Evolutionary conservation across 192 early-diverging fungal species (phyloP), one percentile per base, ranked within the genome.

Genomic region (Backusella tuberculispora): DNA sequence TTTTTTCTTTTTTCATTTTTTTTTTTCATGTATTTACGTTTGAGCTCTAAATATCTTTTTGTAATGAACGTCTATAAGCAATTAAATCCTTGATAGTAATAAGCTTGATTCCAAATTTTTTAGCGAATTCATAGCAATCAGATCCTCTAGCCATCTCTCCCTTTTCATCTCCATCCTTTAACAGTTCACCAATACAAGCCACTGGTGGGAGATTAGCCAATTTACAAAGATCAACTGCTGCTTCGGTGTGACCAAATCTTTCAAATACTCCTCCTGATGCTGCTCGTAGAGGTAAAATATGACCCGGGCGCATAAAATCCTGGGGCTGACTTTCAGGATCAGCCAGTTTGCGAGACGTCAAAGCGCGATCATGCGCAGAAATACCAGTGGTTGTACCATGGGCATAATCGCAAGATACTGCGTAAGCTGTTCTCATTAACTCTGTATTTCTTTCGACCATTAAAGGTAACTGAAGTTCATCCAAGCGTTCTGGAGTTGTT

Each of bases 401-500:
- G 7, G 88, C 84, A 38, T 92, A 94, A 75, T 99, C 97, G 6
- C 97, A 92, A 0, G 94, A 93, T 50, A 99, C 83, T 0, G 96
- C 97, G 79, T 98, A 99, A 12, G 96, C 95, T 21, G 98, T 99
- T 73, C 94, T 91, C 83, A 96, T 86, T 46, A 91, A 86, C 69
- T 99, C 98, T 7, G 93, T 89, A 84, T 95, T 98, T 70, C 94
- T 83, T 72, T 91, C 87, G 42, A 99, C 98, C 98, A 99, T 99
- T 68, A 98, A 81, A 24, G 97, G 97, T 40, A 99, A 80, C 1
- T 93, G 80, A 5, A 99, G 88, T 74, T 91, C 86, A 76, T 97
- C 92, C 69, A 98, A 82, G 26, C 95, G 87, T 66, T 93, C 91
- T 0, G 83, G 84, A n/a, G 87, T 83, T 50, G 93, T 90, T 24